A percentile compares a stretch with the other conserved stretches of the same genome.
phyloP scores from a whole-genome alignment of 2,329 filamentous ascomycete genomes.

The Cladorrhinum sp. region DNA sequence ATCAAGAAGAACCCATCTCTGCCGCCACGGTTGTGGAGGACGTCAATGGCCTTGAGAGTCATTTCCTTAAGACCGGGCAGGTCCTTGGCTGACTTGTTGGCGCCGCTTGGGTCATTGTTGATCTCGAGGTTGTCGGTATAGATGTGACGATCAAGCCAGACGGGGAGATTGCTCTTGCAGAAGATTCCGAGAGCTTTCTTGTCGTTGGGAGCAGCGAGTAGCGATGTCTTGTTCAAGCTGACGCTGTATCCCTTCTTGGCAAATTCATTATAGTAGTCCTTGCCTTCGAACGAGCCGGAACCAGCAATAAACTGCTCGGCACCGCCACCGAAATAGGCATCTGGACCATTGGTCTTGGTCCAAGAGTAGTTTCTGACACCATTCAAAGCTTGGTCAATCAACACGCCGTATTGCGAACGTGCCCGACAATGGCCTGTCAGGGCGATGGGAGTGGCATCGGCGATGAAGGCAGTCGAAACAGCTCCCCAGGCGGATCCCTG shows the following conservation, averaged over 20 bases:
- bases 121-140: conserved; percentile 69
- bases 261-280: conserved; percentile 79
- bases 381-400: conserved; percentile 74
- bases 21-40: conserved; percentile 64
- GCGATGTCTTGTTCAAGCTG: conserved; percentile 69
- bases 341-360: conserved; percentile 70
- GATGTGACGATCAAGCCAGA: conserved; percentile 84
- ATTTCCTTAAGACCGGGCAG: conserved; percentile 84
- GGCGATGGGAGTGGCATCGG: conserved; percentile 79
- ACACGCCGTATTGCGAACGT: conserved; percentile 65
- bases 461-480: conserved; percentile 77
- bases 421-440: conserved; percentile 69
- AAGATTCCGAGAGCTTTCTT: conserved; percentile 75
- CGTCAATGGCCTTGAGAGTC: conserved; percentile 82
- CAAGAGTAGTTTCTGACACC: conserved; percentile 78
- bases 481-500: conserved; percentile 57
- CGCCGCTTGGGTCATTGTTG: conserved; percentile 67
- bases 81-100: conserved; percentile 62
- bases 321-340: conserved; percentile 79
- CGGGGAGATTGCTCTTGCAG: conserved; percentile 69
- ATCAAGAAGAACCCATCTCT: conserved; percentile 82
- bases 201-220: conserved; percentile 55
- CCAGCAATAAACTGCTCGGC: conserved; percentile 75
- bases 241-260: conserved; percentile 69
- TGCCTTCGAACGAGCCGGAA: conserved; percentile 61